These are phyloP conservation scores for Hamigera avellanea DNA, from an alignment of 495 filamentous ascomycete species.

Conservation along the genomic window DNA sequence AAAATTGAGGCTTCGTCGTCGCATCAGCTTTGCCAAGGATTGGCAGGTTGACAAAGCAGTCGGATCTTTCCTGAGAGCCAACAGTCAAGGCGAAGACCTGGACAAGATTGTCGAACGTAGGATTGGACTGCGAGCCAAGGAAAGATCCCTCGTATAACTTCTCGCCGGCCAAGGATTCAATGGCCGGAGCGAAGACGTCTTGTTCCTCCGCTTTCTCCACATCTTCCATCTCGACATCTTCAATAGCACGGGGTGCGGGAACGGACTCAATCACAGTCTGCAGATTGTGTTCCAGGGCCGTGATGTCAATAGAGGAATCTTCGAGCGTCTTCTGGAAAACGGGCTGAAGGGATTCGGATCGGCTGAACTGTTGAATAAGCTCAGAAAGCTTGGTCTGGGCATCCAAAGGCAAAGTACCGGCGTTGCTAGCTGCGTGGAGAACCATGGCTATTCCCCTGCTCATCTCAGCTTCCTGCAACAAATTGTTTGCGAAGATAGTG, in stretches of 20 bases:
- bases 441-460: slow-evolving; percentile 51
- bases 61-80: slow-evolving; percentile 35
- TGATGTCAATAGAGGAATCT: slow-evolving; percentile 51
- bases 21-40: slow-evolving; percentile 46
- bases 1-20: slow-evolving; percentile 48
- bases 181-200: slow-evolving; percentile 25
- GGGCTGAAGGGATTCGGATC: slow-evolving; percentile 39
- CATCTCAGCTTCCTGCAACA: slow-evolving; percentile 51
- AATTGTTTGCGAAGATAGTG: slow-evolving; percentile 44
- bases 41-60: slow-evolving; percentile 44
- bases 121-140: slow-evolving; percentile 22
- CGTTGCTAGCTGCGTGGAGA: slow-evolving; percentile 30
- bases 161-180: slow-evolving; percentile 24
- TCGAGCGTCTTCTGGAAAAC: slow-evolving; percentile 47
- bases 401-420: slow-evolving; percentile 29
- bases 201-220: slow-evolving; percentile 18
- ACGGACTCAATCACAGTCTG: slow-evolving; percentile 49
- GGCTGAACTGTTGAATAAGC: slow-evolving; percentile 48
- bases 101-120: slow-evolving; percentile 43
- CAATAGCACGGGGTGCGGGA: slow-evolving; percentile 19
- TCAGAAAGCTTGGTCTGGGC: slow-evolving; percentile 52
- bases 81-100: slow-evolving; percentile 51
- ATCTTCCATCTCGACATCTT: slow-evolving; percentile 44
- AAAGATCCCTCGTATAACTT: slow-evolving; percentile 20
- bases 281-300: slow-evolving; percentile 57